Evolutionary conservation across 192 early-diverging fungal genomes (phyloP), one percentile per base, ranked within the genome.

Genomic region (Glomus cerebriforme): DNA sequence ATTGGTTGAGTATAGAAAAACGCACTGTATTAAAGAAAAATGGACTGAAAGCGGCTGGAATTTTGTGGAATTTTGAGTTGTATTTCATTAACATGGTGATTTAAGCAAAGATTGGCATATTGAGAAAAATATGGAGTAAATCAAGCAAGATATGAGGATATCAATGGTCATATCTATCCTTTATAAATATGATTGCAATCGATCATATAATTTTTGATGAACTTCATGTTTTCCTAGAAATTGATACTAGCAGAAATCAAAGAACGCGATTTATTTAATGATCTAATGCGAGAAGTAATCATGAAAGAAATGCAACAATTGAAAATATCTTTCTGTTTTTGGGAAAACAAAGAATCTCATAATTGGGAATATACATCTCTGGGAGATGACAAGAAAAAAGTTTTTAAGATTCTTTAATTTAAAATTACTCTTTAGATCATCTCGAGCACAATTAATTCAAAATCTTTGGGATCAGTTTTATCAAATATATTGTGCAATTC

Each of bases 161-260:
- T 37, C 17, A 67, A 37, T 67, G 15, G 34, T 27, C 34, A 67
- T 37, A 67, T 37, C 15, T 35, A 15, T 22, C 65, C 15, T 17
- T 67, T 5, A 37, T 39, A 37, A n/a, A 67, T 5, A 67, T 67
- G 34, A 67, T 67, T 67, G 0, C 34, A 17, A 37, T 67, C 17
- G 15, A 67, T 67, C 65, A 67, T 67, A 37, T 34, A 19, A 22
- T 67, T 37, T 37, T 37, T 37, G 65, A 67, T 67, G 65, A 67
- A 8, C 22, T 67, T 37, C 65, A 67, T 67, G 7, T 67, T 12
- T 19, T 67, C 9, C 19, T 67, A 67, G 65, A 7, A 34, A 37
- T 67, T 67, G 19, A 17, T 67, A 10, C 19, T 67, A 19, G 2
- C 1, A 1, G 15, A 67, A 39, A 67, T 67, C 2, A 34, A 67